phyloP scores from a whole-genome alignment of 1,284 basidiomycete genomes.

The Cutaneotrichosporon arboriforme region DNA sequence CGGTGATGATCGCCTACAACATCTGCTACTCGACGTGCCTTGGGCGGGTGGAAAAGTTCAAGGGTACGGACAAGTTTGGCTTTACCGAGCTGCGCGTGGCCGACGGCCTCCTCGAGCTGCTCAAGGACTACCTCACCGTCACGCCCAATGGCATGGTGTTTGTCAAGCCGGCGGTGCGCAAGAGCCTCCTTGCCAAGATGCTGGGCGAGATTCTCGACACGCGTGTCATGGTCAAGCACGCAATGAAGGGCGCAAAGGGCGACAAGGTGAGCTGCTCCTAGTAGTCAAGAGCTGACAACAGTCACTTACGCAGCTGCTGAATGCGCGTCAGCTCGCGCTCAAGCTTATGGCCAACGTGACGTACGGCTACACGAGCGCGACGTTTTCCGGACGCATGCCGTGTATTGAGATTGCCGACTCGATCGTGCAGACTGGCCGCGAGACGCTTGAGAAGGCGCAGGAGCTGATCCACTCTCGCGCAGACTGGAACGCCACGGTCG shows the following conservation, averaged over 20 bases:
- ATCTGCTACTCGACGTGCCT: conserved; percentile 95
- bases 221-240: conserved; percentile 94
- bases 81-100: conserved; percentile 65
- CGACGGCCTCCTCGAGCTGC: conserved; percentile 60
- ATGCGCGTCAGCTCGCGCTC: conserved; percentile 81
- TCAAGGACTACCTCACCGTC: conserved; percentile 73
- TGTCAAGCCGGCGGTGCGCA: conserved; percentile 76
- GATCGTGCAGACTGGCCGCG: conserved; percentile 91
- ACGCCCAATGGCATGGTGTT: conserved; percentile 93
- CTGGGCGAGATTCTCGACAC: conserved; percentile 87
- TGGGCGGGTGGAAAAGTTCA: conserved; percentile 77
- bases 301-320: conserved; percentile 67
- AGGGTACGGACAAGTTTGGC: conserved; percentile 83
- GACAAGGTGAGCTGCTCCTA: conserved; percentile 59
- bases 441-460: conserved; percentile 93
- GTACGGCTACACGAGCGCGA: conserved; percentile 91
- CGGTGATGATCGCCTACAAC: conserved; percentile 97
- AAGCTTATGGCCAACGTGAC: conserved; percentile 83
- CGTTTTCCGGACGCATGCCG: conserved; percentile 94
- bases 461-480: conserved; percentile 66
- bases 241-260: conserved; percentile 73
- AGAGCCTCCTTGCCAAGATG: conserved; percentile 85
- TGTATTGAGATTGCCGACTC: conserved; percentile 97
- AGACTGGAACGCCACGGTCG: conserved; percentile 85
- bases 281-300: conserved; percentile 40